Evolutionary conservation across 1,139 yeast species (phyloP).

Genomic region (Yamadazyma pseudoaaseri): DNA sequence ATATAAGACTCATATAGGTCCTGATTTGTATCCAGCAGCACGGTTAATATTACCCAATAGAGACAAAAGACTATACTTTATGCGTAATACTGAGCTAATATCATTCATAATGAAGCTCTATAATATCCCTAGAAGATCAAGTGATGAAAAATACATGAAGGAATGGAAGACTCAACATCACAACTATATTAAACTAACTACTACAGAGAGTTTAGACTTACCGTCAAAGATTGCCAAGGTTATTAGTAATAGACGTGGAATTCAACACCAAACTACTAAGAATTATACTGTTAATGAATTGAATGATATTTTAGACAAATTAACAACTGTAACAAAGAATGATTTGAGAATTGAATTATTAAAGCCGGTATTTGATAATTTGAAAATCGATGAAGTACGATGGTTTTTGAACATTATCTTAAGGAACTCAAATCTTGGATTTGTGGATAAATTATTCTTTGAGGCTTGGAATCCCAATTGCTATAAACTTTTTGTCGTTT

Average conservation of each 20-base stretch:
- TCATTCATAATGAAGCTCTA: constrained; percentile 38
- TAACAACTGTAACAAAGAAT: constrained; percentile 36
- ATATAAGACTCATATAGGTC: constrained; percentile 69
- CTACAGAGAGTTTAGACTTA: constrained; percentile 13
- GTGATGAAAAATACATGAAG: constrained; percentile 32
- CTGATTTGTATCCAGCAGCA: constrained; percentile 67
- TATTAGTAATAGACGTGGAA: constrained; percentile 47
- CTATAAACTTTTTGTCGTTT: constrained; percentile 57
- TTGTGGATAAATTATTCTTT: constrained; percentile 62
- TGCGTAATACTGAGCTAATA: constrained; percentile 52
- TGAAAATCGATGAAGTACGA: constrained; percentile 64
- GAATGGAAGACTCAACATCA: constrained; percentile 43
- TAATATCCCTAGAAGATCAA: constrained; percentile 34
- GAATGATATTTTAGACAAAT: constrained; percentile 51
- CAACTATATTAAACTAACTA: constrained; percentile 10
- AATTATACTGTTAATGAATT: constrained; percentile 54
- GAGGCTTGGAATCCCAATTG: constrained; percentile 85
- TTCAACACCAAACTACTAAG: constrained; percentile 27
- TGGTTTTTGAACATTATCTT: constrained; percentile 71
- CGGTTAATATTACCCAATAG: constrained; percentile 62
- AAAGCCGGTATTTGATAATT: constrained; percentile 47
- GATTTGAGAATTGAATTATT: constrained; percentile 43
- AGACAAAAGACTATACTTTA: constrained; percentile 52
- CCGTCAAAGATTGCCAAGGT: constrained; percentile 44
- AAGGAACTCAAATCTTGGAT: constrained; percentile 55